Conservation (phyloP, 2,329 filamentous ascomycete species). For the Raffaelea ambrosiae region DNA sequence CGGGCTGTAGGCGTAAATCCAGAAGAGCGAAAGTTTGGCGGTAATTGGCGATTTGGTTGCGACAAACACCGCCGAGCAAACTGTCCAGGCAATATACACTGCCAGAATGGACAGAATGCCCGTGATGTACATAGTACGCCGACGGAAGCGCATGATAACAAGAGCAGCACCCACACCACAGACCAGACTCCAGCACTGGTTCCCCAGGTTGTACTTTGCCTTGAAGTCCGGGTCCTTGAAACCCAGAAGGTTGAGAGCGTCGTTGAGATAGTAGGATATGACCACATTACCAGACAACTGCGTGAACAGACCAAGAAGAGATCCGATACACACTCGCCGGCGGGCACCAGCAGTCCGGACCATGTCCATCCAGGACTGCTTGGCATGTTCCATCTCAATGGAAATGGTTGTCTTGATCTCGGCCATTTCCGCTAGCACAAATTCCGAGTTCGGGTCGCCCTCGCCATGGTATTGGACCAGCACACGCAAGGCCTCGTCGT, state of each 20-base stretch:
- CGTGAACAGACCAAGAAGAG: conserved; percentile 43
- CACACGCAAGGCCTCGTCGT: conserved; percentile 16
- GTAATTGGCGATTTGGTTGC: conserved; percentile 23
- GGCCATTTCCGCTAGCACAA: conserved; percentile 50
- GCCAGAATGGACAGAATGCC: conserved; percentile 41
- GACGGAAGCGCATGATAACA: conserved; percentile 33
- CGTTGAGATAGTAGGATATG: conserved; percentile 41
- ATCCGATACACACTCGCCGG: conserved; percentile 38
- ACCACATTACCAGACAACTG: conserved; percentile 45
- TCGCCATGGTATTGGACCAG: conserved; percentile 33
- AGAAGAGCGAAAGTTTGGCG: conserved; percentile 38
- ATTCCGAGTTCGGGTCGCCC: conserved; percentile 38
- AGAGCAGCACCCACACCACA: conserved; percentile 33
- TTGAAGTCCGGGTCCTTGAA: conserved; percentile 30
- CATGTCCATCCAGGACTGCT: conserved; percentile 42
- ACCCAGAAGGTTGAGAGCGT: conserved; percentile 35
- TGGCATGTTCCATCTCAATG: conserved; percentile 41
- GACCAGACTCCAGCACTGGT: conserved; percentile 37
- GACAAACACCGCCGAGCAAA: conserved; percentile 29
- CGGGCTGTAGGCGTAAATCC: conserved; percentile 51
- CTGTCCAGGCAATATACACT: conserved; percentile 38
- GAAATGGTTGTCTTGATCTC: conserved; percentile 50
- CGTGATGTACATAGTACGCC: conserved; percentile 42
- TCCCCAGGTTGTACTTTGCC: conserved; percentile 37
- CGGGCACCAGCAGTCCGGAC: conserved; percentile 41